Evolutionary conservation across 208 protist species (phyloP).

Genomic region (Phytomonas francai): DNA sequence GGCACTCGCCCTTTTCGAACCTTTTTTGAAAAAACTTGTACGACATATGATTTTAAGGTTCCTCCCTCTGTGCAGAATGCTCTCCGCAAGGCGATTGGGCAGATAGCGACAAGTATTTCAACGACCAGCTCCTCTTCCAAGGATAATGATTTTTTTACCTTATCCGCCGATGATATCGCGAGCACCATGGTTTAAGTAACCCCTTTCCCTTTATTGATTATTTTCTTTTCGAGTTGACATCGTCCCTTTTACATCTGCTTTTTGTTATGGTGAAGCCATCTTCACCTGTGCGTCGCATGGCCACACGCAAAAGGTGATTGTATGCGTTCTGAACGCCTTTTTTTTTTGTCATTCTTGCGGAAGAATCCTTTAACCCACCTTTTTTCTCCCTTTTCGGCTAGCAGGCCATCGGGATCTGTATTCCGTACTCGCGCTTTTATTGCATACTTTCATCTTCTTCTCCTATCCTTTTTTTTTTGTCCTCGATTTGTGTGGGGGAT

Average conservation of each 20-base stretch:
- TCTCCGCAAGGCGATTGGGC: not conserved
- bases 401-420: too few species aligned
- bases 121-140: not conserved
- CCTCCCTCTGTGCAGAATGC: constrained; percentile 12
- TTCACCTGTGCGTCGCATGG: too few species aligned
- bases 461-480: too few species aligned
- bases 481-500: too few species aligned
- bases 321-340: constrained; percentile 3
- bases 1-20: constrained; percentile 5
- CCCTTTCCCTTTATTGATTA: not conserved
- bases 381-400: too few species aligned
- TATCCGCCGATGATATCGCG: constrained; percentile 20
- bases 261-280: too few species aligned
- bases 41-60: constrained; percentile 12
- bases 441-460: too few species aligned
- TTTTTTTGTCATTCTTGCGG: constrained; percentile 1
- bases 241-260: constrained; percentile 1
- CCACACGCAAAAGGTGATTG: too few species aligned
- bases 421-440: too few species aligned
- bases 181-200: constrained; percentile 8
- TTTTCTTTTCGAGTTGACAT: not conserved
- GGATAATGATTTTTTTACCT: not conserved
- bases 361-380: not conserved
- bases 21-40: too few species aligned
- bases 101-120: not conserved